Base-by-base conservation (phyloP, 1,284 basidiomycete species). In the Microbotryum intermedium region DNA sequence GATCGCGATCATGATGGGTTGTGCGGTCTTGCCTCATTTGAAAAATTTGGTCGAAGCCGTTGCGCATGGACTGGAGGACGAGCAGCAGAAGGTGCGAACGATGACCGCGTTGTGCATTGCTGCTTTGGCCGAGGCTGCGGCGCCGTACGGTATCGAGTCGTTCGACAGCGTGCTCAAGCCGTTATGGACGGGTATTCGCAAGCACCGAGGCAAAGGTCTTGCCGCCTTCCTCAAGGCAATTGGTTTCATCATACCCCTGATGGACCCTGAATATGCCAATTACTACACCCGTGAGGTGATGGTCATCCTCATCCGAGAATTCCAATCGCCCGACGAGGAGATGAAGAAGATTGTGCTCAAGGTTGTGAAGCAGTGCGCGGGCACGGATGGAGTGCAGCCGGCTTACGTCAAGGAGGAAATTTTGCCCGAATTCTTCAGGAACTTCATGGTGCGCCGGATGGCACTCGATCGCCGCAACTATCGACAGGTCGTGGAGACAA, bases 311-410 rank as follows among this genome's bases (percentile, higher is more conserved):
- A 98, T 98, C 65, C 90, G 95, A 74, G 95, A 98, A 78, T 99
- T 98, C 80, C 93, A 95, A 76, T 97, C 91, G 7, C 95, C 94
- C 10, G 95, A 98, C 74, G 95, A 98, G 76, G 95, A 98, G 79
- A 98, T 99, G 95, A 95, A 97, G 80, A 95, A 97, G 81, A 98
- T 98, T 69, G 94, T 99, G 4, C 79, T 98, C 55, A 97, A 98
- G 75, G 95, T 98, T 57, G 93, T 98, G 72, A 95, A 97, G 77
- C 94, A 99, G 75, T 98, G 95, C 73, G 90, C 95, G 44, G 89
- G 90, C 8, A 98, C 95, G 0, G 95, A 98, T 72, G 93, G 92
- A 78, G 93, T 97, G 45, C 90, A 90, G 0, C 84, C 91, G 4
- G 81, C 83, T 34, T 97, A 95, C 74, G 93, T 97, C 74, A 92